Evolutionary conservation across 2,329 filamentous ascomycete genomes (phyloP).

Genomic region (Stemphylium beticola): DNA sequence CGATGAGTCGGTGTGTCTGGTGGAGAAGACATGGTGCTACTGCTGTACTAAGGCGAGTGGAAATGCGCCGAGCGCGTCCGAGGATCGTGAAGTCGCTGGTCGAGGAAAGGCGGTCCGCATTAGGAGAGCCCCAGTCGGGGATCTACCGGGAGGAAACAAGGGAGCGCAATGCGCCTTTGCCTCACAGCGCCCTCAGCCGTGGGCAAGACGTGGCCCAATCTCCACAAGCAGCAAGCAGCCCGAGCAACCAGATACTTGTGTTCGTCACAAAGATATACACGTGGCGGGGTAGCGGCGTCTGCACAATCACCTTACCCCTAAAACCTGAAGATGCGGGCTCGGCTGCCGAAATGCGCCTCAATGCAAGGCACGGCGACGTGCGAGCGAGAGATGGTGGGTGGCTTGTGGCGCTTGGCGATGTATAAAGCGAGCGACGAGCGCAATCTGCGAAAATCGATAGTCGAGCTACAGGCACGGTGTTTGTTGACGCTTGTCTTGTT

Average conservation of each 20-base stretch:
- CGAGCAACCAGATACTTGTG: background rate
- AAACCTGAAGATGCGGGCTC: slow-evolving; percentile 28
- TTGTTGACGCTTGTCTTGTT: slow-evolving; percentile 15
- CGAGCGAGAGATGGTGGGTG: background rate
- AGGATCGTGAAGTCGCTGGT: slow-evolving; percentile 10
- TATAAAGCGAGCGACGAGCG: slow-evolving; percentile 10
- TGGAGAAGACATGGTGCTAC: slow-evolving; percentile 49
- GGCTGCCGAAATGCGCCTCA: slow-evolving; percentile 26
- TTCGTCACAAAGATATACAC: background rate
- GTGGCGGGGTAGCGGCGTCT: slow-evolving; percentile 17
- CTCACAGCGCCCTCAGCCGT: slow-evolving; percentile 4
- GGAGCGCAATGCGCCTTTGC: slow-evolving; percentile 17
- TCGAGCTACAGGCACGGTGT: slow-evolving; percentile 4
- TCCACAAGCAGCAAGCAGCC: background rate
- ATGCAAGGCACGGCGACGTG: slow-evolving; percentile 17
- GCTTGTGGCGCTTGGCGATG: slow-evolving; percentile 21
- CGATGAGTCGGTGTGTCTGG: slow-evolving; percentile 51
- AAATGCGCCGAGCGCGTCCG: slow-evolving; percentile 9
- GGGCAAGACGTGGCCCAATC: slow-evolving; percentile 3
- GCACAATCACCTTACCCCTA: slow-evolving; percentile 11
- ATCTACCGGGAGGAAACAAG: slow-evolving; percentile 14
- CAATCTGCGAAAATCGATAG: background rate
- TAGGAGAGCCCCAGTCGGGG: slow-evolving; percentile 19
- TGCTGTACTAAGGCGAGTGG: slow-evolving; percentile 8
- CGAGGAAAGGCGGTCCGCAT: slow-evolving; percentile 16